Conservation (phyloP, 352 stramenopile genomes). For the Pythium aristosporum region DNA sequence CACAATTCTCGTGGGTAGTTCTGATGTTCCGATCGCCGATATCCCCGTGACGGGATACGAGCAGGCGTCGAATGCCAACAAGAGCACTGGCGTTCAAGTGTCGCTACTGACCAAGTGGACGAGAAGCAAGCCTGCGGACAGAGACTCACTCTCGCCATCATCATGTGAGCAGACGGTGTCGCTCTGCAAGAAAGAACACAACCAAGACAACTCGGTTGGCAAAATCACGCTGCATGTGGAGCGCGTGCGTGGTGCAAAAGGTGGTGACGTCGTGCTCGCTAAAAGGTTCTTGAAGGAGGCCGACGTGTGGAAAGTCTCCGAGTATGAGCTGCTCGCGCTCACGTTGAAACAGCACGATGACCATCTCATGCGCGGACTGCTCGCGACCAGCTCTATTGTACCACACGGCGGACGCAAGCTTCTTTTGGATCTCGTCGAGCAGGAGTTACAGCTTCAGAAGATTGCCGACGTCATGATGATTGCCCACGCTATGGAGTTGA, state of each 20-base stretch:
- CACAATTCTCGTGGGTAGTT: slow-evolving; percentile 36
- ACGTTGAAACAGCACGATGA: slow-evolving; percentile 43
- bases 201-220: slow-evolving; percentile 35
- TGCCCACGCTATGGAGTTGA: slow-evolving; percentile 36
- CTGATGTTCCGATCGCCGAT: slow-evolving; percentile 36
- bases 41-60: slow-evolving; percentile 23
- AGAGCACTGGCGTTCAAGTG: neutral
- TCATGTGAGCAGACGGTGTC: slow-evolving; percentile 28
- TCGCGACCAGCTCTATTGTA: slow-evolving; percentile 34
- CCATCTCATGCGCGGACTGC: slow-evolving; percentile 43
- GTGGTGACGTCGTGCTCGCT: slow-evolving; percentile 32
- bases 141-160: neutral
- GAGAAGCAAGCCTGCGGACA: neutral
- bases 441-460: slow-evolving; percentile 54
- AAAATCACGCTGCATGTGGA: slow-evolving; percentile 49
- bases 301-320: slow-evolving; percentile 49
- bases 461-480: slow-evolving; percentile 49
- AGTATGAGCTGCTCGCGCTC: slow-evolving; percentile 43
- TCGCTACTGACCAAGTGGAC: neutral
- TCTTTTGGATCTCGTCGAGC: slow-evolving; percentile 34
- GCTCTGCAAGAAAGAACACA: slow-evolving; percentile 28
- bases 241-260: slow-evolving; percentile 24
- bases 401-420: slow-evolving; percentile 28
- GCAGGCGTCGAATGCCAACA: neutral
- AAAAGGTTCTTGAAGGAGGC: slow-evolving; percentile 32